Conservation (phyloP, 768 basidiomycete genomes). For the Lactarius hatsudake region DNA sequence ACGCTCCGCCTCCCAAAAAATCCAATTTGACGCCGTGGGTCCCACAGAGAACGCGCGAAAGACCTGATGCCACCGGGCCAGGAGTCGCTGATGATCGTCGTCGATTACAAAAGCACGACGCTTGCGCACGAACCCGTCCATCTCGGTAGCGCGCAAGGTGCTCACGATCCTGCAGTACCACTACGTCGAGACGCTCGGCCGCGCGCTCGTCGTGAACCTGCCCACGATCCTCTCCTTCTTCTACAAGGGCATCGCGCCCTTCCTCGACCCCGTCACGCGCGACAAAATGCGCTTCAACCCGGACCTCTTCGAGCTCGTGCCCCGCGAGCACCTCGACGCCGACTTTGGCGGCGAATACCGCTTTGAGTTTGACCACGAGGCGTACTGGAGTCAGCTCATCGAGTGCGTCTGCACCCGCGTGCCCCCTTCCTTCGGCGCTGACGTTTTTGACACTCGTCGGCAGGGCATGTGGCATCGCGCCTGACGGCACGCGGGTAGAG, state of each 20-base stretch:
- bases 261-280: constrained; percentile 83
- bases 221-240: constrained; percentile 72
- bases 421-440: background rate
- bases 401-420: constrained; percentile 42
- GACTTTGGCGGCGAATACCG: constrained; percentile 79
- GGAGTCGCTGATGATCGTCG: constrained; percentile 77
- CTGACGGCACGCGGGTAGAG: constrained; percentile 33
- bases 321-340: constrained; percentile 70
- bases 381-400: constrained; percentile 78
- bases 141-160: constrained; percentile 74
- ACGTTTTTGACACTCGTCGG: background rate
- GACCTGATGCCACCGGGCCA: constrained; percentile 85
- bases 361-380: constrained; percentile 68
- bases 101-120: constrained; percentile 83
- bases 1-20: background rate
- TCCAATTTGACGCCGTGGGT: background rate
- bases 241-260: constrained; percentile 81
- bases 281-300: constrained; percentile 96
- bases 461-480: constrained; percentile 34
- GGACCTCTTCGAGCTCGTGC: constrained; percentile 70
- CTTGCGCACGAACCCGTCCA: constrained; percentile 82
- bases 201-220: constrained; percentile 80
- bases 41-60: constrained; percentile 75
- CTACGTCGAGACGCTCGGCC: constrained; percentile 85
- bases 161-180: constrained; percentile 82